phyloP scores from a whole-genome alignment of 768 basidiomycete species.

The Rickenella mellea region DNA sequence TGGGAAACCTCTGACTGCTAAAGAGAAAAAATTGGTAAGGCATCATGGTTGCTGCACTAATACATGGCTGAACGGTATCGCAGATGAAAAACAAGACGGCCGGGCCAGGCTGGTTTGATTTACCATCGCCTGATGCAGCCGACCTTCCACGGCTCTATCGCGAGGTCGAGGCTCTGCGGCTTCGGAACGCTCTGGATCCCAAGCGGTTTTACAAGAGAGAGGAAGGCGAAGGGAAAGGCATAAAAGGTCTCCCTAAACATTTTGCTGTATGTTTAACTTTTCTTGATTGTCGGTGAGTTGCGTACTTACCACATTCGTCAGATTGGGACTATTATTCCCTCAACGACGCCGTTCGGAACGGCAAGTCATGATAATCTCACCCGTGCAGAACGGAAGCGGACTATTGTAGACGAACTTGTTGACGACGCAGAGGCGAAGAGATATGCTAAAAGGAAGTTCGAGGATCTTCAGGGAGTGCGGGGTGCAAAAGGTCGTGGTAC shows the following conservation, averaged over 20 bases:
- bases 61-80: neutral
- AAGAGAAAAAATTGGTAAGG: slow-evolving; percentile 59
- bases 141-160: slow-evolving; percentile 72
- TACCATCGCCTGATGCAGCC: slow-evolving; percentile 73
- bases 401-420: slow-evolving; percentile 80
- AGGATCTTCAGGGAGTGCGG: slow-evolving; percentile 59
- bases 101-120: slow-evolving; percentile 80
- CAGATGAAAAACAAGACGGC: slow-evolving; percentile 67
- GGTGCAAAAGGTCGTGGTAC: slow-evolving; percentile 66
- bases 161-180: slow-evolving; percentile 79
- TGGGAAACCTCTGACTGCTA: slow-evolving; percentile 64
- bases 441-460: slow-evolving; percentile 90
- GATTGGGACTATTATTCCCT: slow-evolving; percentile 74
- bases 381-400: slow-evolving; percentile 63
- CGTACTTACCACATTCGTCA: slow-evolving; percentile 19
- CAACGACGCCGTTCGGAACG: slow-evolving; percentile 63
- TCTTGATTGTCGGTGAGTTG: slow-evolving; percentile 1
- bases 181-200: slow-evolving; percentile 84
- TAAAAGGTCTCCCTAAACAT: slow-evolving; percentile 78
- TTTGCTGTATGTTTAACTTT: slow-evolving; percentile 58
- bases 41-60: slow-evolving; percentile 2
- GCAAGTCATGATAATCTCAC: slow-evolving; percentile 64
- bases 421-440: slow-evolving; percentile 79
- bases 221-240: slow-evolving; percentile 75
- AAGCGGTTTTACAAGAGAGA: slow-evolving; percentile 88